Evolutionary conservation across 805 yeast species (phyloP), one percentile per base, ranked within the genome.

Genomic region (Candida orba): DNA sequence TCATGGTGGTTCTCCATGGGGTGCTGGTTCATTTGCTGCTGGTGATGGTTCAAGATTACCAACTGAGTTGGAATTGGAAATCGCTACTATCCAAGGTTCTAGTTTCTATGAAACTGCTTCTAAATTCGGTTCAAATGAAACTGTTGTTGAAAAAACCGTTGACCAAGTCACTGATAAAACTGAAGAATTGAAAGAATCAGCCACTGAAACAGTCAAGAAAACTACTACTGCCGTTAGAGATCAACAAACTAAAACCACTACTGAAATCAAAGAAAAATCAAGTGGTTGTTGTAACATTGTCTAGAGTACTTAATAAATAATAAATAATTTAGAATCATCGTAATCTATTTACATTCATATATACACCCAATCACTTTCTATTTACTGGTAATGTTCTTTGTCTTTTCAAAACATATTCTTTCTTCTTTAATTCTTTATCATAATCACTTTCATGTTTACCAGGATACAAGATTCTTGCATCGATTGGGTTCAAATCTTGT

Each of bases 1-100:
- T 36, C 93, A 83, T 58, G 95, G 95, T 49, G 84, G 84, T 41
- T 75, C 88, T 20, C 78, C 95, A 38, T 87, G 89, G 87, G 95
- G 95, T 60, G 81, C 95, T 34, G 95, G 95, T 52, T 68, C 85
- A 33, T 70, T 73, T 54, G 89, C 95, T 31, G 86, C 79, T 39
- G 68, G 73, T 40, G 91, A 83, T 58, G 95, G 95, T 39, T 75
- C 84, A 8, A 78, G 93, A 68, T 67, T 69, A 51, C 83, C 88
- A 29, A 53, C 79, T 38, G 72, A 68, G 17, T 66, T 81, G 44
- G 95, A 87, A 64, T 65, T 73, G 59, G 73, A 73, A 51, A 62
- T 84, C 43, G 90, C 88, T 25, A 57, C 59, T 41, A 66, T 66
- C 44, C 95, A 86, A 68, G 95, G 95, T 60, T 61, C 67, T 46